Percentiles rank a stretch among this genome's conserved stretches.
Evolutionary conservation across 495 filamentous ascomycete genomes (phyloP).

Genomic region (Talaromyces borbonicus): DNA sequence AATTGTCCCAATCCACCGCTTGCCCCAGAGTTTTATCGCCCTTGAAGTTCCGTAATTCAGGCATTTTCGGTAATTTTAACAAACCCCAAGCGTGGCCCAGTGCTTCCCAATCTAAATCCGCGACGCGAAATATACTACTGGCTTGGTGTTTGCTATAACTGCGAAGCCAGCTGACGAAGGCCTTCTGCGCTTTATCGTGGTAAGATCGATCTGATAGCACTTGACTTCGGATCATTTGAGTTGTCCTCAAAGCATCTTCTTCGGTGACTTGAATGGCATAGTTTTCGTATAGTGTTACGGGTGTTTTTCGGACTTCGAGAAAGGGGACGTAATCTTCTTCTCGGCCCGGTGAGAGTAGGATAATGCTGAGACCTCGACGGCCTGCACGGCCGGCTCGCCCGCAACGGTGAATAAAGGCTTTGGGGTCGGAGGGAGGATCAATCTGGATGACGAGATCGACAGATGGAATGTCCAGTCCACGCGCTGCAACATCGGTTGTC

Average conservation of each 20-base stretch:
- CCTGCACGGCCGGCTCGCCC: constrained; percentile 89
- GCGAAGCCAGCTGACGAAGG: constrained; percentile 86
- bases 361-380: constrained; percentile 70
- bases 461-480: constrained; percentile 87
- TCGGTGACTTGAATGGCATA: constrained; percentile 41
- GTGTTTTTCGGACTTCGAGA: constrained; percentile 81
- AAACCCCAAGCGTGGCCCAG: constrained; percentile 75
- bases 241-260: constrained; percentile 42
- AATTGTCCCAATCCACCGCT: constrained; percentile 46
- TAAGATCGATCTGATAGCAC: constrained; percentile 67
- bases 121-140: constrained; percentile 77
- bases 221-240: constrained; percentile 47
- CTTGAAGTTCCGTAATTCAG: constrained; percentile 63
- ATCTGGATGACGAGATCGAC: constrained; percentile 92
- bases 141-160: constrained; percentile 88
- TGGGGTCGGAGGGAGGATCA: constrained; percentile 85
- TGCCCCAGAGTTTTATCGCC: constrained; percentile 56
- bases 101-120: constrained; percentile 74
- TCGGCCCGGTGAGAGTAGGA: constrained; percentile 69
- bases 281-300: constrained; percentile 52
- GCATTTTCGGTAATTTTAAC: constrained; percentile 86
- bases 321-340: constrained; percentile 89
- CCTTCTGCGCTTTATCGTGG: constrained; percentile 79
- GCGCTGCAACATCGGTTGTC: constrained; percentile 76
- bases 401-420: constrained; percentile 90